A percentile compares a stretch with the other conserved stretches of the same genome.
These are phyloP conservation scores for Colletotrichum tanaceti DNA, from an alignment of 2,329 filamentous ascomycete species.

Conservation along the genomic window DNA sequence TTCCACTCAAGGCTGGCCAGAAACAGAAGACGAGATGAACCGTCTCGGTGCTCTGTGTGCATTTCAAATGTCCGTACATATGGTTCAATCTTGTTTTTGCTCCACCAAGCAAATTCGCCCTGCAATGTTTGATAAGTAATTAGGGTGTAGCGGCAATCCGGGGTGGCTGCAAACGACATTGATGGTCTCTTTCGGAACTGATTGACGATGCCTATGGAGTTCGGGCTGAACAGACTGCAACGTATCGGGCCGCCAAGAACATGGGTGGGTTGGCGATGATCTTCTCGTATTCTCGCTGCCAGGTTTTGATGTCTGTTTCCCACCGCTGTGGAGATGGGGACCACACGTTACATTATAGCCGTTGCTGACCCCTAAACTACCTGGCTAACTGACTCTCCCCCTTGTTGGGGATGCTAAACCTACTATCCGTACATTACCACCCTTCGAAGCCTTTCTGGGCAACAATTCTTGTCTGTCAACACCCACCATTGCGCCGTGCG, in stretches of 20 bases:
- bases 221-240: background rate
- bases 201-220: slow-evolving; percentile 2
- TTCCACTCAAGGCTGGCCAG: background rate
- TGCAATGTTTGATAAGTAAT: background rate
- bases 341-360: slow-evolving; percentile 6
- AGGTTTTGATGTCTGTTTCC: background rate
- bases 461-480: too few species aligned
- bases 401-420: background rate
- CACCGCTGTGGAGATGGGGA: slow-evolving; percentile 18
- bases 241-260: slow-evolving; percentile 3
- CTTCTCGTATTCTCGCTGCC: slow-evolving; percentile 28
- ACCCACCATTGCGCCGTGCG: too few species aligned
- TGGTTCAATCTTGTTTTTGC: background rate
- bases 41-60: background rate
- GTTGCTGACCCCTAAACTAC: background rate
- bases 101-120: background rate
- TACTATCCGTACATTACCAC: too few species aligned
- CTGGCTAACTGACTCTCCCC: background rate
- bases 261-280: slow-evolving; percentile 21
- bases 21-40: slow-evolving; percentile 3
- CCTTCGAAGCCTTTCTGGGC: background rate
- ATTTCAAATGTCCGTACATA: too few species aligned
- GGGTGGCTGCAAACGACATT: background rate
- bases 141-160: background rate
- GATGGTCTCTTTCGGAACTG: background rate